Evolutionary conservation across 305 asterid species (phyloP), one percentile per base, ranked within the genome.

Genomic region (Withania somnifera): DNA sequence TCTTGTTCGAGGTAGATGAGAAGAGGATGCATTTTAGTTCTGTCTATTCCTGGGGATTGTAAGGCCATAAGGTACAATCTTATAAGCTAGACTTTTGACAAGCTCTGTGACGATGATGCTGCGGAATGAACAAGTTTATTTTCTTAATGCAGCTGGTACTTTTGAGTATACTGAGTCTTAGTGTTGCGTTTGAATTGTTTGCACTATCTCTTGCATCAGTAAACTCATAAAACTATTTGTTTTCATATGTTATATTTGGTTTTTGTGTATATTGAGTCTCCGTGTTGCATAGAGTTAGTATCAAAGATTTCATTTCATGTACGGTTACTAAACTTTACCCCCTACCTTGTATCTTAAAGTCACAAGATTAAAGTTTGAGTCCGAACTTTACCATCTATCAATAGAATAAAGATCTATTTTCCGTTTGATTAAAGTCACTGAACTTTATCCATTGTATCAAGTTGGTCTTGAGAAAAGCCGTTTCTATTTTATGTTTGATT

Each of bases 31-130:
- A 1, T 84, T 34, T 66, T 89, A 64, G 87, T 88, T 14, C 36
- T 86, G 85, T 81, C 63, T 40, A 78, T 84, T 58, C 86, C 85
- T 7, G 83, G 86, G 0, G 22, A 64, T 66, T 34, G 50, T 66
- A 75, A 82, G 78, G 84, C 82, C 42, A 82, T 85, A 17, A 78
- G 87, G 7, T 82, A 82, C 84, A 81, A 85, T 76, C 75, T 89
- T 40, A 78, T 24, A 14, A 36, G 50, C 24, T 30, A 69, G 58
- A 76, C 68, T 42, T 54, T 68, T 7, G 83, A 69, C 32, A 83
- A 85, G 82, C 84, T 87, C 1, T 58, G 64, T 60, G 90, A 86
- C 57, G 75, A 86, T 58, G 88, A 79, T 40, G 80, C 17, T 80
- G 75, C 7, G 14, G 66, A n/a, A 20, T 51, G 58, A 53, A 38